Conservation (phyloP, 129 eudicot genomes). For the Artemisia annua region DNA sequence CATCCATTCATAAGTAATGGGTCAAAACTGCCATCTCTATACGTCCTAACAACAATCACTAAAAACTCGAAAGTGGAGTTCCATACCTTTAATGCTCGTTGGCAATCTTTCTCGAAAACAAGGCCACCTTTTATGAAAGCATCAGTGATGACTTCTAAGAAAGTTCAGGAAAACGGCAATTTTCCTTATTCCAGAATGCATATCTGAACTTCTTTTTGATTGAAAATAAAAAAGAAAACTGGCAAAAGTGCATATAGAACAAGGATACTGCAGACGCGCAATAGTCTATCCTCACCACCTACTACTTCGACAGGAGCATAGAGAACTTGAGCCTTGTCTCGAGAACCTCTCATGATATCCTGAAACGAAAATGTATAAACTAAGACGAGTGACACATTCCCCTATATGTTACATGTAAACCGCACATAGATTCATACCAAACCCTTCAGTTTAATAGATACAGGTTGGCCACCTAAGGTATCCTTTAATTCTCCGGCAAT, state of each 20-base stretch:
- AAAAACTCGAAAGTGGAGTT: background rate
- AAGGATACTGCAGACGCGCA: slow-evolving; percentile 88
- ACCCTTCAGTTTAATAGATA: slow-evolving; percentile 72
- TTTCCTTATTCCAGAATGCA: background rate
- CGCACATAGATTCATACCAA: slow-evolving; percentile 53
- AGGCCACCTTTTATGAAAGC: slow-evolving; percentile 84
- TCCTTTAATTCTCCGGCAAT: slow-evolving; percentile 59
- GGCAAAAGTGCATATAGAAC: slow-evolving; percentile 4
- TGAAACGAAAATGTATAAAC: slow-evolving; percentile 29
- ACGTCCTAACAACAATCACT: no score
- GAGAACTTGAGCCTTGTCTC: slow-evolving; percentile 80
- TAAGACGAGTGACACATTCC: background rate
- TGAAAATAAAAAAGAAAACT: background rate
- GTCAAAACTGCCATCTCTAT: no score
- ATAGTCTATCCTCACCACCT: slow-evolving; percentile 74
- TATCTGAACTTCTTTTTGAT: background rate
- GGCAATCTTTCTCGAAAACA: slow-evolving; percentile 73
- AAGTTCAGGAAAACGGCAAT: slow-evolving; percentile 44
- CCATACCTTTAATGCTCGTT: slow-evolving; percentile 61
- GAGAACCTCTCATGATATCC: slow-evolving; percentile 86
- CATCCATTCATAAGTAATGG: no score
- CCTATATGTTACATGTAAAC: background rate
- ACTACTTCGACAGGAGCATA: slow-evolving; percentile 93
- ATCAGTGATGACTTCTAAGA: slow-evolving; percentile 76
- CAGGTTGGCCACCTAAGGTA: slow-evolving; percentile 65